Evolutionary conservation across 2,329 filamentous ascomycete species (phyloP).

Genomic region (Cladosporium austrohemisphaericum): DNA sequence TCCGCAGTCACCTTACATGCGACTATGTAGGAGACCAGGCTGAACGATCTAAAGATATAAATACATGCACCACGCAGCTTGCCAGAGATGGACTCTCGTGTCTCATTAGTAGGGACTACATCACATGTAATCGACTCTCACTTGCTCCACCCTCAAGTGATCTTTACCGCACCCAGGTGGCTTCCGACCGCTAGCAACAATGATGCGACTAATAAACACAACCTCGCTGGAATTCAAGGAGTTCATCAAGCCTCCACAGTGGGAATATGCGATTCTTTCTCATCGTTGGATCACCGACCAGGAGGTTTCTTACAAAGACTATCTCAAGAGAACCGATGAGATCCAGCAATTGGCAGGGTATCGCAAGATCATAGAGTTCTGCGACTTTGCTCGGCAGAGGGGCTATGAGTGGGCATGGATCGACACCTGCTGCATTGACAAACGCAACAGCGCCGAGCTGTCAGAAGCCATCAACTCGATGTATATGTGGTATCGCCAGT

Average conservation of each 20-base stretch:
- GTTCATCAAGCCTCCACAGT: slow-evolving; percentile 14
- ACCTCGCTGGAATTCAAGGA: slow-evolving; percentile 21
- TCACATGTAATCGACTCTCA: no score
- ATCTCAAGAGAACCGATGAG: slow-evolving; percentile 5
- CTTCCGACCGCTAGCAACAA: no score
- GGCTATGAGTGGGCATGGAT: slow-evolving; percentile 6
- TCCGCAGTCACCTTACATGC: no score
- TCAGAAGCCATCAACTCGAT: slow-evolving; percentile 19
- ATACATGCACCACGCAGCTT: no score
- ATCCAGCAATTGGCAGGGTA: slow-evolving; percentile 6
- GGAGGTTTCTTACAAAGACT: slow-evolving; percentile 22
- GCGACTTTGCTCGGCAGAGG: neutral
- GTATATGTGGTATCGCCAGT: slow-evolving; percentile 14
- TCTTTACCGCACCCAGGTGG: neutral
- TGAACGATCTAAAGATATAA: no score
- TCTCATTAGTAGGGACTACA: no score
- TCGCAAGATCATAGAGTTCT: slow-evolving; percentile 11
- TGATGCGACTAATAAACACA: slow-evolving; percentile 26
- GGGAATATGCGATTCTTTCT: slow-evolving; percentile 26
- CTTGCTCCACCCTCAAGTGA: neutral
- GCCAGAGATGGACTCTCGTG: no score
- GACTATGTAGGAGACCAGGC: no score
- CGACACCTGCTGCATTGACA: slow-evolving; percentile 22
- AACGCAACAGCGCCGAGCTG: slow-evolving; percentile 19
- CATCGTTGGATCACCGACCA: slow-evolving; percentile 23